These are phyloP conservation scores for Globisporangium polare DNA, from an alignment of 352 stramenopile species.

Conservation along the genomic window DNA sequence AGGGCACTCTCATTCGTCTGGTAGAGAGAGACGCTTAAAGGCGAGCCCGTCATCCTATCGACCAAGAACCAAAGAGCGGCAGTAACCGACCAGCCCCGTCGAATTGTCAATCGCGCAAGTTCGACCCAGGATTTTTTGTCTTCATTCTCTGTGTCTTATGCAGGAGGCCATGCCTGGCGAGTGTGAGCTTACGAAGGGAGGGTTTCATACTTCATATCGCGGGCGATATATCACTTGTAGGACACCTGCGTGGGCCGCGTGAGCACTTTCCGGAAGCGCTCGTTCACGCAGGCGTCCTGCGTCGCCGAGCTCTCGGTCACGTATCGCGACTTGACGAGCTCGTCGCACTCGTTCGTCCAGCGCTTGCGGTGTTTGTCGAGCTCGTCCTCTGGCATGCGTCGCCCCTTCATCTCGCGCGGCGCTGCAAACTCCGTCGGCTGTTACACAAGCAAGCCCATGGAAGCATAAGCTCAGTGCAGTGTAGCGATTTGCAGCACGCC, in stretches of 20 bases:
- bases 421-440: constrained; percentile 62
- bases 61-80: background rate
- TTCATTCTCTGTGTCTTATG: background rate
- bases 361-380: constrained; percentile 52
- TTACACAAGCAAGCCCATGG: background rate
- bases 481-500: background rate
- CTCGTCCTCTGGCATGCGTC: constrained; percentile 37
- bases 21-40: background rate
- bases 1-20: background rate
- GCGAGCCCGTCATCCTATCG: background rate
- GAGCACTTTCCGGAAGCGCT: constrained; percentile 59
- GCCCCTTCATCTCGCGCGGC: constrained; percentile 52
- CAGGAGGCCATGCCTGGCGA: background rate
- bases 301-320: constrained; percentile 49
- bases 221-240: constrained; percentile 35
- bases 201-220: background rate
- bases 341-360: constrained; percentile 59
- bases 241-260: constrained; percentile 42
- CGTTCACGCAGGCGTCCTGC: constrained; percentile 40
- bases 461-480: background rate
- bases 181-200: background rate
- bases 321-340: constrained; percentile 49
- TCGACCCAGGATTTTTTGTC: background rate
- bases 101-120: background rate
- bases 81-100: background rate